Evolutionary conservation across 345 rosid species (phyloP).

Genomic region (Kandelia obovata): DNA sequence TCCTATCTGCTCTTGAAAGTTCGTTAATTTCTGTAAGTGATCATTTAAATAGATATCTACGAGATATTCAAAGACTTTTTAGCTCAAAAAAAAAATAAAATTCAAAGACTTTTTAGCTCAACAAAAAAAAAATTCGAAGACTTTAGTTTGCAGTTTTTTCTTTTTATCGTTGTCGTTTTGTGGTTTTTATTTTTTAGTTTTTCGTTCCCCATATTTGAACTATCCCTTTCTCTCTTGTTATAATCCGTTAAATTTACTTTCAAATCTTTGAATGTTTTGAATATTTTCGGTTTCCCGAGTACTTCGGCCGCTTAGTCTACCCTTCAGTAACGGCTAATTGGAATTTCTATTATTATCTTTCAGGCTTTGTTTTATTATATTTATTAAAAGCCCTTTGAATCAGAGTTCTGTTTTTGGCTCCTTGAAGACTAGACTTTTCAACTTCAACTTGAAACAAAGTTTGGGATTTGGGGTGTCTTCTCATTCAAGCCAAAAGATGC

Average conservation of each 20-base stretch:
- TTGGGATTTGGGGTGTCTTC: slow-evolving; percentile 16
- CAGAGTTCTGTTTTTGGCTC: neutral
- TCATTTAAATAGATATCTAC: neutral
- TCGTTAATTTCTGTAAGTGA: neutral
- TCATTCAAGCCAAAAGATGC: slow-evolving; percentile 43
- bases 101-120: neutral
- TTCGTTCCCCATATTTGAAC: neutral
- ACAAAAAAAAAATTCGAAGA: neutral
- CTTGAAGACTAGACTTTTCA: too few relatives aligned
- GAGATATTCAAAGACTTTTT: too few relatives aligned
- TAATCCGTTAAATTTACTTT: slow-evolving; percentile 6
- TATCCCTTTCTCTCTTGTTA: neutral
- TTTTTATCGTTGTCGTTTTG: slow-evolving; percentile 21
- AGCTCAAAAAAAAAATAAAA: too few relatives aligned
- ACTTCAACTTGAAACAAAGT: neutral
- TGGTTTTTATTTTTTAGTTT: slow-evolving; percentile 1
- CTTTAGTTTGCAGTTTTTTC: slow-evolving; percentile 2
- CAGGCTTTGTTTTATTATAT: slow-evolving; percentile 19
- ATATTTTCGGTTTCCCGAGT: slow-evolving; percentile 15
- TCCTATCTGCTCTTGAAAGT: slow-evolving; percentile 9
- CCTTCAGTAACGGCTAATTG: slow-evolving; percentile 24
- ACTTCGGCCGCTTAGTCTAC: slow-evolving; percentile 12
- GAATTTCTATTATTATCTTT: slow-evolving; percentile 20
- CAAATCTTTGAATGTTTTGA: slow-evolving; percentile 14
- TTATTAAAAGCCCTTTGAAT: slow-evolving; percentile 12